These are phyloP conservation scores for Ephemerocybe angulata DNA, from an alignment of 768 basidiomycete species.

Conservation along the genomic window DNA sequence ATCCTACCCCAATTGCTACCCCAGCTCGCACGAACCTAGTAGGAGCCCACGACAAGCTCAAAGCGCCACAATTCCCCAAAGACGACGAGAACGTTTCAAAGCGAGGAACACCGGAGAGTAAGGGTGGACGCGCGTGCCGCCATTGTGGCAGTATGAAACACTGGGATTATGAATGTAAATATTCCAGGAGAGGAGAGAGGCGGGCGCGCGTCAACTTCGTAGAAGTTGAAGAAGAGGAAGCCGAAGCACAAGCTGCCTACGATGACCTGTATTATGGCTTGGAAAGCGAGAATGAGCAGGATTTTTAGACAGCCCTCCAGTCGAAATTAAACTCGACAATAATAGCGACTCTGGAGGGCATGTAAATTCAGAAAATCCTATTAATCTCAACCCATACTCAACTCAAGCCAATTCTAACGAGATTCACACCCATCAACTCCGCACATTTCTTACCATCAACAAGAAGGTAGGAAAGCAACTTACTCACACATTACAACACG, in stretches of 20 bases:
- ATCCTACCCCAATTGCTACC: too few relatives aligned
- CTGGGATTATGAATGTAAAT: too few relatives aligned
- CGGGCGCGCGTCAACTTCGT: conserved; percentile 19
- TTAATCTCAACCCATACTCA: too few relatives aligned
- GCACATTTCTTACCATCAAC: too few relatives aligned
- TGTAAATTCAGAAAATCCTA: too few relatives aligned
- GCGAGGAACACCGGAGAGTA: too few relatives aligned
- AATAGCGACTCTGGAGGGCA: too few relatives aligned
- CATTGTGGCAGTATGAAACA: conserved; percentile 20
- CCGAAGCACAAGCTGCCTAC: conserved; percentile 22
- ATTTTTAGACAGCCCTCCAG: conserved; percentile 17
- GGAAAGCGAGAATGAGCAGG: conserved; percentile 8
- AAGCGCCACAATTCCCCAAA: conserved; percentile 15
- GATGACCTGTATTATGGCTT: conserved; percentile 20
- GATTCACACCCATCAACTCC: too few relatives aligned
- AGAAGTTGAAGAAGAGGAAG: conserved; percentile 8
- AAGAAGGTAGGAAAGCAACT: too few relatives aligned
- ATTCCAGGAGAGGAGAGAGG: conserved; percentile 15
- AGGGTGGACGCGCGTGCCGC: conserved; percentile 27
- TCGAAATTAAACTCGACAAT: too few relatives aligned
- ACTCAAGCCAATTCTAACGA: too few relatives aligned
- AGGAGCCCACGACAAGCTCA: background rate
- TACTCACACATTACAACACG: too few relatives aligned
- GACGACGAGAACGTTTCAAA: conserved; percentile 17
- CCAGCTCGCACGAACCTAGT: conserved; percentile 5